Evolutionary conservation across 495 filamentous ascomycete genomes (phyloP), one percentile per base, ranked within the genome.

Genomic region (Cenococcum geophilum): DNA sequence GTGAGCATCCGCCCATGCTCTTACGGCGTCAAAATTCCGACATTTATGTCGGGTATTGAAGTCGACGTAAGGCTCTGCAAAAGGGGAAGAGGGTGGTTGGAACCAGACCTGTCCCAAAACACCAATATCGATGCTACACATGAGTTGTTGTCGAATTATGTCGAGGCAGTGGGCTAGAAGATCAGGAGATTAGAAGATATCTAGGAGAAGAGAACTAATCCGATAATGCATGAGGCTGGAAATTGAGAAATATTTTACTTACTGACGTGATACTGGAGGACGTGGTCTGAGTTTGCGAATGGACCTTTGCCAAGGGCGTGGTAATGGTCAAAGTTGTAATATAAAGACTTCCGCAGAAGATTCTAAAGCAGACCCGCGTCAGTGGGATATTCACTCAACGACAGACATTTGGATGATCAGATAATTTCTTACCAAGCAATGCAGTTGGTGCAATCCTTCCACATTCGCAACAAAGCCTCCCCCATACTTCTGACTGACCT

Each of bases 291-390:
- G 54, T 83, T 82, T 16, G 58, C 55, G 64, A 82, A 83, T 0
- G 77, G 74, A 0, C 79, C 78, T 52, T 78, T 63, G 14, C 76
- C 76, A 12, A 70, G 60, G 0, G 64, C 59, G 50, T 76, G 76
- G 68, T 84, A 84, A 62, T 82, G 77, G 37, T 82, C 76, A 60
- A 78, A 79, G 65, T 83, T 84, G 70, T 76, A 83, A 62, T 78
- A 81, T 0, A 81, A 71, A 0, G 77, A 72, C 69, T 83, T 75
- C 4, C 82, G 76, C 4, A 83, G 71, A 35, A 83, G 75, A 48
- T 84, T 82, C 76, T 77, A 25, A 27, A 16, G 18, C n/a, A n/a
- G n/a, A n/a, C n/a, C 5, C 27, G 32, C 49, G 4, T 42, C n/a
- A 58, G 42, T 42, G 5, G 59, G 16, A 48, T 23, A 16, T 23